phyloP scores from a whole-genome alignment of 2,329 filamentous ascomycete species.

The Colletotrichum tanaceti region DNA sequence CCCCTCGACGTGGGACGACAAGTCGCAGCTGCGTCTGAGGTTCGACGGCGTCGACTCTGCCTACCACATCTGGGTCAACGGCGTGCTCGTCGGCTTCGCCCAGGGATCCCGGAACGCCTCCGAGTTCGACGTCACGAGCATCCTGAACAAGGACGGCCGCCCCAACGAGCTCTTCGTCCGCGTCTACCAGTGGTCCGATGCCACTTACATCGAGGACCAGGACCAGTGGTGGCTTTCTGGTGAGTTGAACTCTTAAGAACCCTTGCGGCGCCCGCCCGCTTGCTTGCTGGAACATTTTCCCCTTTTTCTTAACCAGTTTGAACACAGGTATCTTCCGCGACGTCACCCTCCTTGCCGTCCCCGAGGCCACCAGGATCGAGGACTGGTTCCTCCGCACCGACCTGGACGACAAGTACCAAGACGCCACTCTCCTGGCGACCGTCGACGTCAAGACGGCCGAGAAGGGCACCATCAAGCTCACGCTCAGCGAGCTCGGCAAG shows the following conservation, averaged over 20 bases:
- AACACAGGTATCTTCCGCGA: conserved; percentile 71
- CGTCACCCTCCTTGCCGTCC: conserved; percentile 70
- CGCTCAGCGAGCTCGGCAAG: conserved; percentile 55
- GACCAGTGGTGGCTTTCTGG: conserved; percentile 77
- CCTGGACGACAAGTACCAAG: conserved; percentile 62
- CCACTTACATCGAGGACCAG: conserved; percentile 76
- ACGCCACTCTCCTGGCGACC: conserved; percentile 62
- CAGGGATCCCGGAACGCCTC: conserved; percentile 76
- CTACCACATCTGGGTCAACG: conserved; percentile 77
- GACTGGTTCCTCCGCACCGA: conserved; percentile 68
- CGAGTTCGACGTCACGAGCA: conserved; percentile 74
- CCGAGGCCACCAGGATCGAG: conserved; percentile 62
- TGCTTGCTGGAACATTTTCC: too few species aligned
- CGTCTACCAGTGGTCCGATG: conserved; percentile 79
- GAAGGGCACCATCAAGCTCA: conserved; percentile 54
- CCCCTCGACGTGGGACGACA: conserved; percentile 58
- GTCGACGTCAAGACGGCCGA: conserved; percentile 55
- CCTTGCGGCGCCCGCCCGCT: too few species aligned
- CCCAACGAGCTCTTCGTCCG: conserved; percentile 69
- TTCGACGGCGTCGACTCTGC: conserved; percentile 80
- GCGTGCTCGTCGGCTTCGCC: conserved; percentile 71
- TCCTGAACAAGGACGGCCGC: conserved; percentile 53
- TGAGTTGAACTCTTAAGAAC: too few species aligned
- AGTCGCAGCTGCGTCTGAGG: conserved; percentile 67
- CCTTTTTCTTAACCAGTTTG: background rate